phyloP scores from a whole-genome alignment of 441 rosid genomes.

The Gossypium gossypioides region DNA sequence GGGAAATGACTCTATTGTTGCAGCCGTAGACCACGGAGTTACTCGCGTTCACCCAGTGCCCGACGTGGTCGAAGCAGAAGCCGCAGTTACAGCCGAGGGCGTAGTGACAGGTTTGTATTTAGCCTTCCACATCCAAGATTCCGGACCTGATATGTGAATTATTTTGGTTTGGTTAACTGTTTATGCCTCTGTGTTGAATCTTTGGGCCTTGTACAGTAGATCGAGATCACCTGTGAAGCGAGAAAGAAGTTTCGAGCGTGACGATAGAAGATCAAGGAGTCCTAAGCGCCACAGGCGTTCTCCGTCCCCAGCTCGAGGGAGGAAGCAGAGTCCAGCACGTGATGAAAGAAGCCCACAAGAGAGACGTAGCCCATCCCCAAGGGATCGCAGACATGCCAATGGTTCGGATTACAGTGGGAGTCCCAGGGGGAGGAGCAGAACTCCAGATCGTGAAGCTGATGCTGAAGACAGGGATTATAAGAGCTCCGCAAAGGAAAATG shows the following conservation, averaged over 20 bases:
- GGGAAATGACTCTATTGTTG: background rate
- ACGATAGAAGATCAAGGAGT: slow-evolving; percentile 44
- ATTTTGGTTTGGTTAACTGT: background rate
- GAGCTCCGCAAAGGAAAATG: slow-evolving; percentile 39
- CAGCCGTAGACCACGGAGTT: slow-evolving; percentile 37
- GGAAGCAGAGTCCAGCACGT: slow-evolving; percentile 29
- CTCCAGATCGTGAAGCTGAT: slow-evolving; percentile 27
- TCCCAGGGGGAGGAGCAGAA: slow-evolving; percentile 32
- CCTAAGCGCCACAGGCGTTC: slow-evolving; percentile 37
- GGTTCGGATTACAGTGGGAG: slow-evolving; percentile 31
- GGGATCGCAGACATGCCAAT: slow-evolving; percentile 25
- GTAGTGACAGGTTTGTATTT: slow-evolving; percentile 39
- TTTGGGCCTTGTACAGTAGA: slow-evolving; percentile 27
- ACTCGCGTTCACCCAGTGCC: slow-evolving; percentile 53
- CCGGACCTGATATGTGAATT: background rate
- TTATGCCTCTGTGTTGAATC: background rate
- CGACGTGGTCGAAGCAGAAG: slow-evolving; percentile 60
- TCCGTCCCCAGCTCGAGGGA: slow-evolving; percentile 31
- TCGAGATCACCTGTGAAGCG: slow-evolving; percentile 50
- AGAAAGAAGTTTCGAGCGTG: slow-evolving; percentile 32
- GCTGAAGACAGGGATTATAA: slow-evolving; percentile 19
- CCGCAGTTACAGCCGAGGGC: slow-evolving; percentile 60
- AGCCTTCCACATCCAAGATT: background rate
- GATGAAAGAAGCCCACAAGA: slow-evolving; percentile 31
- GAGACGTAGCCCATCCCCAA: slow-evolving; percentile 32